Conservation (phyloP, 257 asterid species). For the Capsicum pubescens region DNA sequence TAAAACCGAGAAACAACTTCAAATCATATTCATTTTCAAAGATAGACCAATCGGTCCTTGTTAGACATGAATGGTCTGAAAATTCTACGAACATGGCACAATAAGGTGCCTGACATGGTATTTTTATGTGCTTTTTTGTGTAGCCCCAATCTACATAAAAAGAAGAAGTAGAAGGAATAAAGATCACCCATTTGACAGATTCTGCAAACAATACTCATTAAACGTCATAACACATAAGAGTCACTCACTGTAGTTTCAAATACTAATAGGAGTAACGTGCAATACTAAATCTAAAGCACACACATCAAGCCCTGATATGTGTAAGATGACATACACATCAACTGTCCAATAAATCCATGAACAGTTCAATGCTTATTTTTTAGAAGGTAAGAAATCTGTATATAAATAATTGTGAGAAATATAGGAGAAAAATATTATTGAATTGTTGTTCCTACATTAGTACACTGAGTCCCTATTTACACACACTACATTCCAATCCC, state of each 20-base stretch:
- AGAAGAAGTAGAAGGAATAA: constrained; percentile 13
- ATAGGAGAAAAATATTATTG: no score
- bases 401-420: background rate
- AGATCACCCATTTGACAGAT: background rate
- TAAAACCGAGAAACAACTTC: constrained; percentile 19
- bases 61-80: constrained; percentile 5
- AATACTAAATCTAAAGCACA: constrained; percentile 4
- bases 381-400: background rate
- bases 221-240: background rate
- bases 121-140: background rate
- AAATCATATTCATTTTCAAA: background rate
- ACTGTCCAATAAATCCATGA: constrained; percentile 4
- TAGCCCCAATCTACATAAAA: constrained; percentile 17
- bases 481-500: no score
- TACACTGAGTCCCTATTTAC: no score
- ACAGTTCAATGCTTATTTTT: background rate
- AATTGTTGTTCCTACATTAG: no score
- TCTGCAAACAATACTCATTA: constrained; percentile 3
- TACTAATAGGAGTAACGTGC: background rate
- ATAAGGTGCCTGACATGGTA: background rate
- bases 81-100: constrained; percentile 2
- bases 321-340: constrained; percentile 18
- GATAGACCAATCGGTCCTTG: background rate
- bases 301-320: background rate
- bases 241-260: background rate